Conservation (phyloP, 345 rosid species). For the Nephelium lappaceum region DNA sequence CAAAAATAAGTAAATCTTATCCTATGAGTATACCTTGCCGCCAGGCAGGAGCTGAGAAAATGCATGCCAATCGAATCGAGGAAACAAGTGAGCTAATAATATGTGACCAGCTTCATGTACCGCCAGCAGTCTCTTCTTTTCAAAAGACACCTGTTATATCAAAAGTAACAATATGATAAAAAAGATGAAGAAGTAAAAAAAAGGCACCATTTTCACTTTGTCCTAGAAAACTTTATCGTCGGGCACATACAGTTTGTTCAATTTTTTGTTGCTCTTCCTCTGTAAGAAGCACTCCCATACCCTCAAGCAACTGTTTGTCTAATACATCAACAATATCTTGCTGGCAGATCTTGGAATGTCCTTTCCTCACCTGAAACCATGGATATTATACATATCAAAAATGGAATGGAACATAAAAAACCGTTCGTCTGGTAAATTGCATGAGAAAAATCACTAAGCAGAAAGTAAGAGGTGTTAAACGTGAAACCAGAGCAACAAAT, state of each 20-base stretch:
- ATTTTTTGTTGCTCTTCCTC: constrained; percentile 96
- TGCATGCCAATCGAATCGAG: constrained; percentile 97
- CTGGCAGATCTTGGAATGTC: constrained; percentile 75
- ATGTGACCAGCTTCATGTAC: constrained; percentile 97
- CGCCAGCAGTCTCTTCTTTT: constrained; percentile 88
- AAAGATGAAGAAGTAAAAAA: not conserved
- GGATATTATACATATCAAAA: constrained; percentile 4
- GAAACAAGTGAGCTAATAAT: constrained; percentile 92
- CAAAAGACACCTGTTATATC: constrained; percentile 63
- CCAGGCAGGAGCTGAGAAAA: constrained; percentile 99
- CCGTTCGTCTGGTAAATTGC: constrained; percentile 20
- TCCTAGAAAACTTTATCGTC: constrained; percentile 6
- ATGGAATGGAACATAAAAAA: constrained; percentile 14
- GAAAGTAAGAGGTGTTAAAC: constrained; percentile 1
- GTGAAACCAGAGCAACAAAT: not conserved
- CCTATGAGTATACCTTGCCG: constrained; percentile 62
- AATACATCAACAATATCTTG: constrained; percentile 88
- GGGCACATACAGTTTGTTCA: constrained; percentile 73
- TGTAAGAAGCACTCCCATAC: constrained; percentile 96
- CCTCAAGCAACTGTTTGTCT: constrained; percentile 96
- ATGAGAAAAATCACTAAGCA: not conserved
- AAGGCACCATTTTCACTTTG: constrained; percentile 4
- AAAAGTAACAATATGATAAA: constrained; percentile 18
- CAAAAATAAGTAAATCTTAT: constrained; percentile 9
- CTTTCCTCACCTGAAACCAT: constrained; percentile 79